These are phyloP conservation scores for Fusarium sacchari DNA, from an alignment of 2,329 filamentous ascomycete species.

Conservation along the genomic window DNA sequence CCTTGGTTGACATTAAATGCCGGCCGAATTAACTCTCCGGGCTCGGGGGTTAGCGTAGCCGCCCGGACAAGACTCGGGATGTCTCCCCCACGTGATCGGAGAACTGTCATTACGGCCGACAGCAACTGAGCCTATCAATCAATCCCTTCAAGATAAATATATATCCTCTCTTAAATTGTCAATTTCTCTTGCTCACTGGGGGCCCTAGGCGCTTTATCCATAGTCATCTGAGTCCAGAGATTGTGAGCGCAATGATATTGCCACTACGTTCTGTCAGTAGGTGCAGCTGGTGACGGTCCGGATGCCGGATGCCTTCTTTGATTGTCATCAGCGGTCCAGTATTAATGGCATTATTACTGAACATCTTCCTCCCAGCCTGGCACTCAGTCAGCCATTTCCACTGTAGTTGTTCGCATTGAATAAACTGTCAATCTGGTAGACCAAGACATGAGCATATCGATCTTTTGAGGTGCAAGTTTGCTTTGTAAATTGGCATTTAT, in stretches of 20 bases:
- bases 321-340: neutral
- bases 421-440: rapidly evolving
- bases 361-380: rapidly evolving
- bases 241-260: rapidly evolving
- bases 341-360: neutral
- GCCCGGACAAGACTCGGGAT: neutral
- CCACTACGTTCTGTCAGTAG: rapidly evolving
- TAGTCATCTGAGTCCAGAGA: neutral
- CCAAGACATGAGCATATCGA: neutral
- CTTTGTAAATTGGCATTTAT: neutral
- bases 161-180: too few relatives aligned
- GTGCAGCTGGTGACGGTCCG: too few relatives aligned
- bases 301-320: neutral
- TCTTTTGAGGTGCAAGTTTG: rapidly evolving
- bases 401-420: rapidly evolving
- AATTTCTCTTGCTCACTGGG: rapidly evolving
- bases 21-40: neutral
- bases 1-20: neutral
- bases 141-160: neutral
- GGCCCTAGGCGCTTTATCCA: rapidly evolving
- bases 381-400: rapidly evolving
- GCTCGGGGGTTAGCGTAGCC: neutral
- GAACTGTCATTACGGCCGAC: neutral
- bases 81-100: conserved; percentile 23
- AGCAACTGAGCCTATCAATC: neutral